phyloP scores from a whole-genome alignment of 1,284 basidiomycete genomes.

The Coriolopsis trogii region DNA sequence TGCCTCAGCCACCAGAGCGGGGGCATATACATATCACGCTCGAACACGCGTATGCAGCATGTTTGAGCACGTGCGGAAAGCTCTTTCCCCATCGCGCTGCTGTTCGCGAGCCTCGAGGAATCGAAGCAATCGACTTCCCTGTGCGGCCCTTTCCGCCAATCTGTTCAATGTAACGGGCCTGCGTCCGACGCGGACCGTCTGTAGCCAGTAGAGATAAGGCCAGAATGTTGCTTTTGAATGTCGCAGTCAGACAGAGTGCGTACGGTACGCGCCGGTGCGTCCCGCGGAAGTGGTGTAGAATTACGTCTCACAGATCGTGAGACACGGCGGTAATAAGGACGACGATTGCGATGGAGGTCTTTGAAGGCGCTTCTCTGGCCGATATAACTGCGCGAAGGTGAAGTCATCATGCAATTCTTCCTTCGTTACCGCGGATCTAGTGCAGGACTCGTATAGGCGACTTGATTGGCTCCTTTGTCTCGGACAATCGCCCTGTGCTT shows the following conservation, averaged over 20 bases:
- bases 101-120: slow-evolving; percentile 3
- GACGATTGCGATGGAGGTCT: not conserved
- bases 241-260: too few relatives aligned
- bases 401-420: not conserved
- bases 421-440: not conserved
- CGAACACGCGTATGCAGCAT: slow-evolving; percentile 36
- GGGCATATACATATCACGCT: slow-evolving; percentile 25
- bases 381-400: slow-evolving; percentile 4
- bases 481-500: too few relatives aligned
- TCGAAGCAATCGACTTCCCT: too few relatives aligned
- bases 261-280: not conserved
- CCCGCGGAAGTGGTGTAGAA: not conserved
- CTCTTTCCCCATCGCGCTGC: slow-evolving; percentile 17
- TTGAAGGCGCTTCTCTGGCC: slow-evolving; percentile 5
- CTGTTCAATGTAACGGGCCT: too few relatives aligned
- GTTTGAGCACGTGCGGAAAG: slow-evolving; percentile 28
- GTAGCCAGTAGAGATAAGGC: too few relatives aligned
- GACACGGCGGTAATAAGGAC: slow-evolving; percentile 3
- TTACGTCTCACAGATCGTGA: slow-evolving; percentile 12
- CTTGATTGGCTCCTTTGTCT: too few relatives aligned
- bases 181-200: too few relatives aligned
- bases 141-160: too few relatives aligned
- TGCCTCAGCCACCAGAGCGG: not conserved
- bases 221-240: too few relatives aligned
- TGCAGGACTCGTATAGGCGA: not conserved